Conservation (phyloP, 2,329 filamentous ascomycete genomes). For the Clonostachys rhizophaga region DNA sequence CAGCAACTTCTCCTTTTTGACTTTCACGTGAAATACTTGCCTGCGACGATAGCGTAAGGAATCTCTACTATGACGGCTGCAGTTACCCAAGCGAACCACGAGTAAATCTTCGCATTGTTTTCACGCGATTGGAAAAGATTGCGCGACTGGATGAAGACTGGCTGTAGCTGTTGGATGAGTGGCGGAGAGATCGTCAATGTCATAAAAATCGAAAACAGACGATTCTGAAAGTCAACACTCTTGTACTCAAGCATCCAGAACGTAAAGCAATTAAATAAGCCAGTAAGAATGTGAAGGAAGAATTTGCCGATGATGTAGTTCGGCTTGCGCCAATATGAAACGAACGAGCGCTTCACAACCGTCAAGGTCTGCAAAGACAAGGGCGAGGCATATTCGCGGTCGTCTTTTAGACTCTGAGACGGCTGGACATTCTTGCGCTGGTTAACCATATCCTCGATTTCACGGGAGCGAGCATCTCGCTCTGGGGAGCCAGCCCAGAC, state of each 20-base stretch:
- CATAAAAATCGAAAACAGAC: conserved; percentile 74
- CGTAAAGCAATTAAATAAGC: conserved; percentile 66
- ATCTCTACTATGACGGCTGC: conserved; percentile 65
- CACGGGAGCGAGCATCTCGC: conserved; percentile 33
- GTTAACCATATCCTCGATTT: conserved; percentile 48
- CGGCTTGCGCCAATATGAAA: conserved; percentile 61
- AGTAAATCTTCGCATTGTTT: conserved; percentile 75
- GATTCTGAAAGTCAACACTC: conserved; percentile 61
- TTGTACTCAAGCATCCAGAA: conserved; percentile 59
- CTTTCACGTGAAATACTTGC: conserved; percentile 37
- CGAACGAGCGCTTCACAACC: conserved; percentile 53
- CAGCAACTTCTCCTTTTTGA: too few species aligned
- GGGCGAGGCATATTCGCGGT: conserved; percentile 61
- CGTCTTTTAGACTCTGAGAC: conserved; percentile 34
- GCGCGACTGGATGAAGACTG: conserved; percentile 62
- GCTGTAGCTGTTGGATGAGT: conserved; percentile 73
- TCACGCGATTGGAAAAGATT: conserved; percentile 69
- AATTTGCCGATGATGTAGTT: conserved; percentile 60
- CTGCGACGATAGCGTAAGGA: conserved; percentile 62
- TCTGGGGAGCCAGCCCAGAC: conserved; percentile 53
- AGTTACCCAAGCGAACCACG: conserved; percentile 66
- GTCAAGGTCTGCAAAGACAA: conserved; percentile 44
- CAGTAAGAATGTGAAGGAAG: conserved; percentile 56
- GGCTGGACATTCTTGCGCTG: conserved; percentile 32
- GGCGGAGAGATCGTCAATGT: conserved; percentile 70